Conservation (phyloP, 164 flowering plant species). For the Kingdonia uniflora region DNA sequence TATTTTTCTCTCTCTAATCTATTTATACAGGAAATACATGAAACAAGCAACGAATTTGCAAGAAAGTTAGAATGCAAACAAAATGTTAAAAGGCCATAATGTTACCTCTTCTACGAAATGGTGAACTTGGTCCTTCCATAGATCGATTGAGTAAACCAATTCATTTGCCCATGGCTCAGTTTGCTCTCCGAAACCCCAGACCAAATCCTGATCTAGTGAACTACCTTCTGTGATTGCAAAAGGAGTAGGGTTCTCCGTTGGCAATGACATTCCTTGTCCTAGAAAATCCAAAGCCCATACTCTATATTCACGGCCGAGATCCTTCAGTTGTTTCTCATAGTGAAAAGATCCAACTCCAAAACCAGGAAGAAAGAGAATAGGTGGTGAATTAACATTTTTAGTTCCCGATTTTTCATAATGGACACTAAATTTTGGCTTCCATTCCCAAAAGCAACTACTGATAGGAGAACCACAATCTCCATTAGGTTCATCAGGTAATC, state of each 20-base stretch:
- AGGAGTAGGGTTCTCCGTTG: constrained; percentile 74
- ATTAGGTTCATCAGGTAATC: constrained; percentile 59
- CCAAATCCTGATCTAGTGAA: constrained; percentile 21
- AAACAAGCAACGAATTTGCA: no score
- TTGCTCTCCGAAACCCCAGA: constrained; percentile 92
- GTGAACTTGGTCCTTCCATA: constrained; percentile 84
- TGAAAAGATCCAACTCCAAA: constrained; percentile 97
- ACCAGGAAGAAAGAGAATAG: constrained; percentile 85
- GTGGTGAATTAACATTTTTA: constrained; percentile 59
- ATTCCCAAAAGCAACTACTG: constrained; percentile 70
- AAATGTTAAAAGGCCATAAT: background rate
- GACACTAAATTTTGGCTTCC: constrained; percentile 77
- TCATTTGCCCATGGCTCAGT: constrained; percentile 81
- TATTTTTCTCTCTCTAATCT: no score
- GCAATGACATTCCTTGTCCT: constrained; percentile 91
- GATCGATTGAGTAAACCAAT: constrained; percentile 76
- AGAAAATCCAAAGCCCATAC: constrained; percentile 93
- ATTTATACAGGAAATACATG: no score
- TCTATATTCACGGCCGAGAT: constrained; percentile 78
- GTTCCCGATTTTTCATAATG: constrained; percentile 75
- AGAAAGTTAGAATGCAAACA: background rate
- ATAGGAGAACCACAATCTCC: constrained; percentile 50
- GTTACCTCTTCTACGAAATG: constrained; percentile 71
- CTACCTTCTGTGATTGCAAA: constrained; percentile 17
- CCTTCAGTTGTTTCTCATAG: constrained; percentile 89